Conservation (phyloP, 164 flowering plant genomes). For the Amborella trichopoda region DNA sequence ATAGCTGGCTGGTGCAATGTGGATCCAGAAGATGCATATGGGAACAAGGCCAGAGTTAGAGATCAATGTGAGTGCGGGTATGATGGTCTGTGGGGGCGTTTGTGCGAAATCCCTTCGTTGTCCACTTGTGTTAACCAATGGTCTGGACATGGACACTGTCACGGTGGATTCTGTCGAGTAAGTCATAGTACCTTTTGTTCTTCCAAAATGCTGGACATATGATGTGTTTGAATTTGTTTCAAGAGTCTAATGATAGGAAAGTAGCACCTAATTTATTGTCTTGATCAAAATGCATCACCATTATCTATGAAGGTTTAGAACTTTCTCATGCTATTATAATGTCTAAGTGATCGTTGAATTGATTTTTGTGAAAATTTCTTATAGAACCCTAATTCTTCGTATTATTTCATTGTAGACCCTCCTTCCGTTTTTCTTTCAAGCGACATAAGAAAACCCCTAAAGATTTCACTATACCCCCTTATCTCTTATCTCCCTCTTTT, state of each 20-base stretch:
- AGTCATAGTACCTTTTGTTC: neutral
- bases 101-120: slow-evolving; percentile 75
- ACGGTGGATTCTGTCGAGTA: slow-evolving; percentile 97
- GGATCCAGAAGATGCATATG: slow-evolving; percentile 74
- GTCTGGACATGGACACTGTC: slow-evolving; percentile 79
- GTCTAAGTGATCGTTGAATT: neutral
- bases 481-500: too few species aligned
- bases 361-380: too few species aligned
- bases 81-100: slow-evolving; percentile 68
- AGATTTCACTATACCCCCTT: too few species aligned
- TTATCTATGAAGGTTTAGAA: neutral
- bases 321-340: neutral
- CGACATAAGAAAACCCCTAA: too few species aligned
- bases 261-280: neutral
- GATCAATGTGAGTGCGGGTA: slow-evolving; percentile 94
- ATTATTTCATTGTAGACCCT: too few species aligned
- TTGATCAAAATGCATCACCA: neutral
- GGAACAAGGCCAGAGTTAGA: slow-evolving; percentile 42
- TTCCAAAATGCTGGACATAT: neutral
- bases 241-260: neutral
- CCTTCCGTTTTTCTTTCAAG: too few species aligned
- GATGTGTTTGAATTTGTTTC: neutral
- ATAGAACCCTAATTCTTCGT: too few species aligned
- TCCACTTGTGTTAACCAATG: slow-evolving; percentile 82
- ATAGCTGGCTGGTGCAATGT: slow-evolving; percentile 93